Evolutionary conservation across 2,329 filamentous ascomycete genomes (phyloP).

Genomic region (Plectosphaerella sp.): DNA sequence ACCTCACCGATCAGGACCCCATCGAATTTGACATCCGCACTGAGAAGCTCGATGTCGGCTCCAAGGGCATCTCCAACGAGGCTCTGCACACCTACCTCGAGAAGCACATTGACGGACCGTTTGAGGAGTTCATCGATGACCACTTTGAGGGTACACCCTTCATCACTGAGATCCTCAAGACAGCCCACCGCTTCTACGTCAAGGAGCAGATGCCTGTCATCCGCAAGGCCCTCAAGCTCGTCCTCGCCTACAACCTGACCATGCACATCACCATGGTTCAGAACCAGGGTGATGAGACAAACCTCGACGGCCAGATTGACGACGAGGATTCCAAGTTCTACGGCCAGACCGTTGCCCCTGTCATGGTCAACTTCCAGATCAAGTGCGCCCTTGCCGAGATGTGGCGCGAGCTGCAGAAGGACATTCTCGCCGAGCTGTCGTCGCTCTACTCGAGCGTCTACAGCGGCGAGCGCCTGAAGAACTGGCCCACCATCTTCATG

Average conservation of each 20-base stretch:
- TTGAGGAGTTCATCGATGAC: slow-evolving; percentile 90
- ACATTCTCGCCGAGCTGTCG: slow-evolving; percentile 91
- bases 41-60: slow-evolving; percentile 82
- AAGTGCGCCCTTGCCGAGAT: slow-evolving; percentile 96
- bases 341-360: slow-evolving; percentile 86
- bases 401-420: slow-evolving; percentile 97
- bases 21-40: slow-evolving; percentile 83
- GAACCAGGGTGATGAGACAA: slow-evolving; percentile 69
- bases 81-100: slow-evolving; percentile 90
- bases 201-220: slow-evolving; percentile 86
- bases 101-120: slow-evolving; percentile 87
- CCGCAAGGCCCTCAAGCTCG: slow-evolving; percentile 90
- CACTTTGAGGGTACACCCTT: slow-evolving; percentile 96
- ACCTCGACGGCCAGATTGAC: slow-evolving; percentile 76
- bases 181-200: slow-evolving; percentile 86
- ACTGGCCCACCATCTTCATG: slow-evolving; percentile 99
- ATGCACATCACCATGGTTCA: slow-evolving; percentile 93
- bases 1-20: slow-evolving; percentile 62
- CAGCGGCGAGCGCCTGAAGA: slow-evolving; percentile 94
- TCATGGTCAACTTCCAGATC: slow-evolving; percentile 99
- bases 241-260: slow-evolving; percentile 93
- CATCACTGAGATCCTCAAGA: slow-evolving; percentile 94
- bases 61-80: slow-evolving; percentile 77
- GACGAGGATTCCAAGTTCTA: slow-evolving; percentile 82
- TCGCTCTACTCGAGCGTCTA: slow-evolving; percentile 95